Percentiles rank a stretch among this genome's conserved stretches.
phyloP scores from a whole-genome alignment of 345 rosid genomes.

The Linum tenue region DNA sequence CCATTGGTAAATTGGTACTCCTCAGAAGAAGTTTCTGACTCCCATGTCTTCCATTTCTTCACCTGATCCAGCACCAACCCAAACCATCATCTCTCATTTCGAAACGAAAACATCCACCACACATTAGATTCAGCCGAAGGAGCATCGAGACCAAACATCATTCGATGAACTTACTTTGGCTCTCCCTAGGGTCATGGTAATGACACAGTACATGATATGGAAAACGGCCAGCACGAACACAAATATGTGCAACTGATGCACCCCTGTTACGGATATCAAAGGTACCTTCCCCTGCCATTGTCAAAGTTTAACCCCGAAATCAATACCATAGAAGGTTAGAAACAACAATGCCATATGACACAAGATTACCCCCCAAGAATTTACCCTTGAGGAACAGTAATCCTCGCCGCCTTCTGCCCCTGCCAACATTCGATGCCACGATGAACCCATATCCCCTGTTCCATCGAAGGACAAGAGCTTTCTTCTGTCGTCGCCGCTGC shows the following conservation, averaged over 20 bases:
- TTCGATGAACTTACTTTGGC: background rate
- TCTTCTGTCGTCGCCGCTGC: constrained; percentile 17
- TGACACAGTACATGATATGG: background rate
- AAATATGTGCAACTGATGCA: constrained; percentile 4
- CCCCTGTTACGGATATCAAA: constrained; percentile 12
- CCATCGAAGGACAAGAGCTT: constrained; percentile 25
- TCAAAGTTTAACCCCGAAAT: background rate
- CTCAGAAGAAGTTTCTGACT: background rate
- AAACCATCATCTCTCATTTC: background rate
- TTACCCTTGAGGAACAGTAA: constrained; percentile 25
- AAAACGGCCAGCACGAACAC: constrained; percentile 4
- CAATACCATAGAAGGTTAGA: background rate
- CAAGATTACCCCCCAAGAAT: background rate
- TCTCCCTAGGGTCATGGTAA: background rate
- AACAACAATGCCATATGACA: too few relatives aligned
- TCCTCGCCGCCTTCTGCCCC: constrained; percentile 14
- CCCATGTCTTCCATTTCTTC: constrained; percentile 6
- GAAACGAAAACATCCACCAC: background rate
- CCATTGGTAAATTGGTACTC: constrained; percentile 4
- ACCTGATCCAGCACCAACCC: background rate
- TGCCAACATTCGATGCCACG: constrained; percentile 34
- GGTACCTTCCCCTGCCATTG: constrained; percentile 29
- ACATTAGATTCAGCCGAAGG: background rate
- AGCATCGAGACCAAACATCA: background rate
- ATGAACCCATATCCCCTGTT: constrained; percentile 2